Evolutionary conservation across 2,329 filamentous ascomycete species (phyloP).

Genomic region (Magnaporthiopsis poae): DNA sequence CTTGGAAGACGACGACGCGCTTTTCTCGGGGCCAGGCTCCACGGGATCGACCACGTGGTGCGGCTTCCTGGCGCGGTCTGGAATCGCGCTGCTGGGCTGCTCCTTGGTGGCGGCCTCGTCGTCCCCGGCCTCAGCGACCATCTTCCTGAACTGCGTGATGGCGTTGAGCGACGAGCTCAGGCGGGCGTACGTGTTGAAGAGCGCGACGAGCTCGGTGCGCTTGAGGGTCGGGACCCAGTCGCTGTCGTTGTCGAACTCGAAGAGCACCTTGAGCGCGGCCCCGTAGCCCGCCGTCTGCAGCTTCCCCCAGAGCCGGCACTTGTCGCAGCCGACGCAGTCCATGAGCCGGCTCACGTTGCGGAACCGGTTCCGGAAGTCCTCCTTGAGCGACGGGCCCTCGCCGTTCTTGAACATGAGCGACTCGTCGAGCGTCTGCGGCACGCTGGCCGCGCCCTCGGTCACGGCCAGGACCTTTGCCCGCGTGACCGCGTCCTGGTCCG

Average conservation of each 20-base stretch:
- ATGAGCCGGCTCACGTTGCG: slow-evolving; percentile 92
- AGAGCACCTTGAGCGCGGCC: slow-evolving; percentile 86
- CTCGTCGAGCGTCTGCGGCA: slow-evolving; percentile 85
- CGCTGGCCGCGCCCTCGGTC: slow-evolving; percentile 57
- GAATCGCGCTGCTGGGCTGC: slow-evolving; percentile 16
- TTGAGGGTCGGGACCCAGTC: slow-evolving; percentile 55
- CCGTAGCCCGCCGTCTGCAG: slow-evolving; percentile 91
- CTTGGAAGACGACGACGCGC: slow-evolving; percentile 8
- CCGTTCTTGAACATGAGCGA: slow-evolving; percentile 83
- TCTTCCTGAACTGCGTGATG: slow-evolving; percentile 58
- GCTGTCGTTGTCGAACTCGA: slow-evolving; percentile 68
- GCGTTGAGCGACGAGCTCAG: slow-evolving; percentile 72
- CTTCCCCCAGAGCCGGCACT: slow-evolving; percentile 96
- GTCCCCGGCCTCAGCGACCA: slow-evolving; percentile 34
- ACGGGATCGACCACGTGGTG: slow-evolving; percentile 26
- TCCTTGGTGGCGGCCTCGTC: slow-evolving; percentile 19
- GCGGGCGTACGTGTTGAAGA: slow-evolving; percentile 87
- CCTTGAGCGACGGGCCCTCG: slow-evolving; percentile 69
- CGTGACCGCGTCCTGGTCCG: slow-evolving; percentile 65
- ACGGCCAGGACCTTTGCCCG: slow-evolving; percentile 73
- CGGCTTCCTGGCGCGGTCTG: slow-evolving; percentile 34
- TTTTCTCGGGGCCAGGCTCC: not conserved
- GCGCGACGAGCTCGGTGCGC: slow-evolving; percentile 82
- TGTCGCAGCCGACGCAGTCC: slow-evolving; percentile 98
- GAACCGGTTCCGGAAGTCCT: slow-evolving; percentile 95